Conservation (phyloP, 495 filamentous ascomycete genomes). For the Patellaria atrata region DNA sequence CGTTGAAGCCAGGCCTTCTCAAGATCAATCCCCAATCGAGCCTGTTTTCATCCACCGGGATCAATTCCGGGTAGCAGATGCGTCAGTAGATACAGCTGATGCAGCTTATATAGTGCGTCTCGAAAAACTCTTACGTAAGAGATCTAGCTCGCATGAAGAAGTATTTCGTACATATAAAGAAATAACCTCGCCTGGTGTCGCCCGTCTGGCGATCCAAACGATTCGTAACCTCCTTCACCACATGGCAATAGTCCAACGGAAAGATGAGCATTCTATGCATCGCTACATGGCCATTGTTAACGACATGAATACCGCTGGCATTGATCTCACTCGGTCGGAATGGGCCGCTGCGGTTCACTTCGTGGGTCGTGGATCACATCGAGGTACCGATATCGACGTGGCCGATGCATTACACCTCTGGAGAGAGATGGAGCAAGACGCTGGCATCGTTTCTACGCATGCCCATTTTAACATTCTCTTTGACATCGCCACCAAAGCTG, state of each 20-base stretch:
- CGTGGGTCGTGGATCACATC: slow-evolving; percentile 53
- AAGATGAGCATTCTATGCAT: slow-evolving; percentile 47
- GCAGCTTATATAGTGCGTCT: slow-evolving; percentile 17
- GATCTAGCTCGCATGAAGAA: slow-evolving; percentile 35
- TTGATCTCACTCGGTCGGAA: slow-evolving; percentile 48
- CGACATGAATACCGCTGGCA: slow-evolving; percentile 55
- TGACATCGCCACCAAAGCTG: slow-evolving; percentile 70
- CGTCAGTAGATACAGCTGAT: no score
- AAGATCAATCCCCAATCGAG: not conserved
- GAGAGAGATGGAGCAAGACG: slow-evolving; percentile 73
- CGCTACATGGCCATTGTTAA: slow-evolving; percentile 72
- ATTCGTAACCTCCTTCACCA: slow-evolving; percentile 53
- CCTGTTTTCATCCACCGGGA: not conserved
- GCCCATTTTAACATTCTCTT: slow-evolving; percentile 89
- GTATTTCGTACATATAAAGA: slow-evolving; percentile 46
- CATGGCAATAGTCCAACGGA: slow-evolving; percentile 47
- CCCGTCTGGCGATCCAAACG: slow-evolving; percentile 40
- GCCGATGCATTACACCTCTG: slow-evolving; percentile 65
- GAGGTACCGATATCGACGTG: slow-evolving; percentile 46
- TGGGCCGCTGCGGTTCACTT: slow-evolving; percentile 80
- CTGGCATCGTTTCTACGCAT: slow-evolving; percentile 44
- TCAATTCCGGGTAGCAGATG: no score
- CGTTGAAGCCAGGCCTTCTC: slow-evolving; percentile 1
- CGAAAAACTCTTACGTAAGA: slow-evolving; percentile 29
- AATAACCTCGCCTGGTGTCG: slow-evolving; percentile 50